A percentile compares a stretch with the other conserved stretches of the same genome.
Conservation (phyloP, 106 monocot species). For the Acanthochlamys bracteata region DNA sequence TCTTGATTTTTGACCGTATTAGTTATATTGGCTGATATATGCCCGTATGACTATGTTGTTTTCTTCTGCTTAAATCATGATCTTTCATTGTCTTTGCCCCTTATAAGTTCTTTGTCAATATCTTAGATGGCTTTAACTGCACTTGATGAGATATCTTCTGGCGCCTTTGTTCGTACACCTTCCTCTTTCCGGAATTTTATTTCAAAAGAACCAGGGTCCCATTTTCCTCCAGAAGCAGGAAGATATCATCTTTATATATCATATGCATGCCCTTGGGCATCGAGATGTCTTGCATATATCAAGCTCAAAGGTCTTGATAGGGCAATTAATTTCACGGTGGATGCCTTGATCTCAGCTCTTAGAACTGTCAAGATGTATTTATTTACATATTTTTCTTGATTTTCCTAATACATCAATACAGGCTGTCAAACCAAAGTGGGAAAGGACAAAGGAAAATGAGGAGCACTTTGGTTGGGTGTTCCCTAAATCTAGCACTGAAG, state of each 20-base stretch:
- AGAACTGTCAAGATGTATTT: not conserved
- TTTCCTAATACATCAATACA: constrained; percentile 15
- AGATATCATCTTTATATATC: constrained; percentile 93
- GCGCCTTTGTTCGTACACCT: constrained; percentile 66
- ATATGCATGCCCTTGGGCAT: constrained; percentile 98
- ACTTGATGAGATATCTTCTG: constrained; percentile 57
- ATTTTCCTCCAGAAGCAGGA: constrained; percentile 78
- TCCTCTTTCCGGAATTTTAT: constrained; percentile 76
- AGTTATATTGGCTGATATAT: too few relatives aligned
- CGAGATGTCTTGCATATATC: constrained; percentile 68
- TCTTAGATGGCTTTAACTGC: constrained; percentile 60
- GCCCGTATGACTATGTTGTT: too few relatives aligned
- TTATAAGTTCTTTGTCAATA: not conserved
- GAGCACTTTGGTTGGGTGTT: constrained; percentile 95
- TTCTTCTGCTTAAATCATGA: not conserved
- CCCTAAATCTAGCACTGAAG: constrained; percentile 49
- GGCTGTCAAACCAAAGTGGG: constrained; percentile 79
- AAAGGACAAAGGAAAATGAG: constrained; percentile 85
- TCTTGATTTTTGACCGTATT: too few relatives aligned
- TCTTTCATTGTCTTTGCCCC: not conserved
- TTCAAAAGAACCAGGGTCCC: constrained; percentile 46
- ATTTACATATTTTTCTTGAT: not conserved
- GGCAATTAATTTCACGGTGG: constrained; percentile 62
- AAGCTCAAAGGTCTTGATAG: constrained; percentile 86
- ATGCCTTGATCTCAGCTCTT: not conserved